Evolutionary conservation across 2,329 filamentous ascomycete genomes (phyloP), one percentile per base, ranked within the genome.

Genomic region (Lachnellula hyalina): DNA sequence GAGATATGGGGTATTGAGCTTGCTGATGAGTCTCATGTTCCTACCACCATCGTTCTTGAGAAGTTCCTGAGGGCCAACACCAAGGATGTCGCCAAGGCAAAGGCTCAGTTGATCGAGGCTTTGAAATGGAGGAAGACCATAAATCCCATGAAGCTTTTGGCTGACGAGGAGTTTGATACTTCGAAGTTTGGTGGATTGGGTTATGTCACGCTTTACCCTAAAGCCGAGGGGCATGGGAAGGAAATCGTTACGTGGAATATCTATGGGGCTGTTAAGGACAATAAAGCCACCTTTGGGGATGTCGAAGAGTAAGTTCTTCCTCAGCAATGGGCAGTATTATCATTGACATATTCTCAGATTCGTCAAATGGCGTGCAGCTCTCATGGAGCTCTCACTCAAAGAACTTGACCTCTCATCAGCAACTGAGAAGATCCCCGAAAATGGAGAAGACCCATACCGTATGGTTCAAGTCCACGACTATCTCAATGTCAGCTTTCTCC

Each of bases 381-480:
- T 96, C 54, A 96, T 96, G 91, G 92, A 96, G 71, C 77, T 90
- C 47, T 88, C 89, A 3, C 77, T 96, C 46, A 80, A 84, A 60
- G 84, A 89, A 59, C 84, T 96, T 52, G 78, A 84, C 60, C 79
- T 96, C 59, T 69, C 79, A 19, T 77, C 81, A 25, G 89, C 89
- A 50, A 90, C 83, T 8, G 75, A 79, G 61, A 80, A 83, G 42
- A 90, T 68, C 34, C 60, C 63, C 2, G 85, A 90, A 54, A 86
- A 84, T 59, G 75, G 76, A 35, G 76, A 82, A 62, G 93, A 96
- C 68, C 89, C 88, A 1, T 95, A 96, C 75, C 89, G 93, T 73
- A 91, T 95, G 76, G 81, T 89, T 65, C 92, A 96, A 73, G 85
- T 96, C 28, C 93, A 97, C 74, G 93, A 97, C 76, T 96, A 96